Conservation (phyloP, 352 stramenopile genomes). For the Thraustochytrium sp. region DNA sequence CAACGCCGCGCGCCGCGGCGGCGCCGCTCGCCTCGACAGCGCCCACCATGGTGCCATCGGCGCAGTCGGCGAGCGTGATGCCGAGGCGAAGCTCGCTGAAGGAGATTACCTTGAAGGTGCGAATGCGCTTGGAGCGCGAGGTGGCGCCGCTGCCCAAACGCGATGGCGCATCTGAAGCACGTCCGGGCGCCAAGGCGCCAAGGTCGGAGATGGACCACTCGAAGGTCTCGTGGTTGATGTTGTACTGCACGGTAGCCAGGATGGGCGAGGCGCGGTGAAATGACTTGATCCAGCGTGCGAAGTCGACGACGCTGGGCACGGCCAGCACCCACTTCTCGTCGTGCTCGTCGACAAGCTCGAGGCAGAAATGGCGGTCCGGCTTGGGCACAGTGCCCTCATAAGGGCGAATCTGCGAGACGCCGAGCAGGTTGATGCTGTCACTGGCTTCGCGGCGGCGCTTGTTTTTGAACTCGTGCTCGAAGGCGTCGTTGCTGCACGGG, state of each 20-base stretch:
- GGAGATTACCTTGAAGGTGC: neutral
- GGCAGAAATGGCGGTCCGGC: neutral
- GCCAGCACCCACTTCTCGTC: neutral
- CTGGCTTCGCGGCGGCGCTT: neutral
- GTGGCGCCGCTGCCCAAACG: neutral
- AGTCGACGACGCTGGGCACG: slow-evolving; percentile 9
- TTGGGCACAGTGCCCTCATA: neutral
- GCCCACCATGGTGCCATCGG: slow-evolving; percentile 13
- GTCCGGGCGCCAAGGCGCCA: neutral
- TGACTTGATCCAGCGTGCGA: neutral
- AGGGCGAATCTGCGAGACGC: neutral
- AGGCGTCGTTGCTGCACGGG: neutral
- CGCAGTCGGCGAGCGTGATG: neutral
- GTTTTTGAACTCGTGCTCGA: neutral
- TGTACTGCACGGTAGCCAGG: neutral
- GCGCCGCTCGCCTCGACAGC: neutral
- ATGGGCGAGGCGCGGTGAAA: slow-evolving; percentile 12
- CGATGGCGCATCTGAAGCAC: neutral
- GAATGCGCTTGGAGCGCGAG: neutral
- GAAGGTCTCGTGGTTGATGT: slow-evolving; percentile 28
- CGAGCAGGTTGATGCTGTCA: neutral
- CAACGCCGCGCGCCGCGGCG: neutral
- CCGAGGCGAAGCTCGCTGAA: neutral
- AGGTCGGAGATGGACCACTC: neutral
- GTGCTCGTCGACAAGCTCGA: neutral